phyloP scores from a whole-genome alignment of 2,329 filamentous ascomycete genomes.

The Coniochaeta sp. region DNA sequence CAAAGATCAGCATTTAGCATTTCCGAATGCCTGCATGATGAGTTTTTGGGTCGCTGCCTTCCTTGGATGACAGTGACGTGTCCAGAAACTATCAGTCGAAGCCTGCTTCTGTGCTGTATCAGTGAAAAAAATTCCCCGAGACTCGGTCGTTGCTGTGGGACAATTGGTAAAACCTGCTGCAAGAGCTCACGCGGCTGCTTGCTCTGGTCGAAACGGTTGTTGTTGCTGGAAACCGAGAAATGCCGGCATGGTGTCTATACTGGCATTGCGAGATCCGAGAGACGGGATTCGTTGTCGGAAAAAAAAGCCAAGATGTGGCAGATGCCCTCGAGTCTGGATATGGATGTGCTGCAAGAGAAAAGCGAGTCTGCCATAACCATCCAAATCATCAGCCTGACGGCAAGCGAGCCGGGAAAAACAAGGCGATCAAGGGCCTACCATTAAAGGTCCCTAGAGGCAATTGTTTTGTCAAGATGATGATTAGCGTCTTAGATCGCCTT shows the following conservation, averaged over 20 bases:
- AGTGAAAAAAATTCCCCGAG: not conserved
- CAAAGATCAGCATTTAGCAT: not conserved
- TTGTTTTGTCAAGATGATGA: constrained; percentile 29
- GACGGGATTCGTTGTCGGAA: not conserved
- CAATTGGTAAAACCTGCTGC: not conserved
- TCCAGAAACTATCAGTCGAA: not conserved
- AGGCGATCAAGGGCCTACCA: constrained; percentile 9
- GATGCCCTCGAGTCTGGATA: not conserved
- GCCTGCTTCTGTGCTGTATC: constrained; percentile 1
- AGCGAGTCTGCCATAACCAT: not conserved
- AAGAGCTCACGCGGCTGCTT: not conserved
- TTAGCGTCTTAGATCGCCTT: constrained; percentile 68
- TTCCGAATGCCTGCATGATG: not conserved
- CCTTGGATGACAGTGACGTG: not conserved
- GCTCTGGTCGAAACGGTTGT: not conserved
- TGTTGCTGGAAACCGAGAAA: not conserved
- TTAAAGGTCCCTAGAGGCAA: constrained; percentile 37
- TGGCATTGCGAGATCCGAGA: not conserved
- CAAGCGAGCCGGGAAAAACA: not conserved
- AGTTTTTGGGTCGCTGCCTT: not conserved
- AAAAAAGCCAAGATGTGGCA: not conserved
- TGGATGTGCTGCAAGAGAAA: not conserved
- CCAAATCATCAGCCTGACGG: constrained; percentile 1
- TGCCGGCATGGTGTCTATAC: not conserved
- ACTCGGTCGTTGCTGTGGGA: not conserved